Conservation (phyloP, 2,329 filamentous ascomycete species). For the Rhinocladiella mackenziei region DNA sequence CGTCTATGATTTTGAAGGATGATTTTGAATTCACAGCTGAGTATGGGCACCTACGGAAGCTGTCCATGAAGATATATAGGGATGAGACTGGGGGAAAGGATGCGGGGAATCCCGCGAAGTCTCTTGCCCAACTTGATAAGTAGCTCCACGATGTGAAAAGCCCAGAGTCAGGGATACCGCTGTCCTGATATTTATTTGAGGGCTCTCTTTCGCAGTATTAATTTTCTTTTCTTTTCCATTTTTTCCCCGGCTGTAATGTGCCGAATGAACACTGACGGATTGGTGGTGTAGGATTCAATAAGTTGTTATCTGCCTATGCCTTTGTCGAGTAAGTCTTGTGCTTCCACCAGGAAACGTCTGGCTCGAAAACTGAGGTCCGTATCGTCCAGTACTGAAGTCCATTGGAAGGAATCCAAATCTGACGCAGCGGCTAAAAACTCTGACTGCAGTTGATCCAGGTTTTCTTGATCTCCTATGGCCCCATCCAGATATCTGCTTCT, state of each 20-base stretch:
- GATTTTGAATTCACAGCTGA: neutral
- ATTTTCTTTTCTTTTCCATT: neutral
- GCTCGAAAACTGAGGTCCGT: neutral
- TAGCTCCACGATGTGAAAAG: neutral
- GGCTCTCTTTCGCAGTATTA: neutral
- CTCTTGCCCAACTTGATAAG: neutral
- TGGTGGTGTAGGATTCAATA: neutral
- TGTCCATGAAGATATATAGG: constrained; percentile 1
- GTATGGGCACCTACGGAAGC: neutral
- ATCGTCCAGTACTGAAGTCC: constrained; percentile 2
- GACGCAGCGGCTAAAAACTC: neutral
- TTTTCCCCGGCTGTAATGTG: neutral
- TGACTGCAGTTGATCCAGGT: constrained; percentile 2
- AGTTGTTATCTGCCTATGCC: neutral
- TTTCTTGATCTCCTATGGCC: neutral
- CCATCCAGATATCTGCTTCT: neutral
- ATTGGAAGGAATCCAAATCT: constrained; percentile 1
- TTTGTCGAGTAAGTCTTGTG: neutral
- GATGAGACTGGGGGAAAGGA: neutral
- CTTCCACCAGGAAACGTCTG: neutral
- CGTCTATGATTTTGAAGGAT: neutral
- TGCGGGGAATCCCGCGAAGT: neutral
- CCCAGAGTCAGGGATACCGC: neutral
- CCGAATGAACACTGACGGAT: neutral
- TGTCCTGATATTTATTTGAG: neutral